phyloP scores from a whole-genome alignment of 2,329 filamentous ascomycete species.

The Monosporascus ibericus region DNA sequence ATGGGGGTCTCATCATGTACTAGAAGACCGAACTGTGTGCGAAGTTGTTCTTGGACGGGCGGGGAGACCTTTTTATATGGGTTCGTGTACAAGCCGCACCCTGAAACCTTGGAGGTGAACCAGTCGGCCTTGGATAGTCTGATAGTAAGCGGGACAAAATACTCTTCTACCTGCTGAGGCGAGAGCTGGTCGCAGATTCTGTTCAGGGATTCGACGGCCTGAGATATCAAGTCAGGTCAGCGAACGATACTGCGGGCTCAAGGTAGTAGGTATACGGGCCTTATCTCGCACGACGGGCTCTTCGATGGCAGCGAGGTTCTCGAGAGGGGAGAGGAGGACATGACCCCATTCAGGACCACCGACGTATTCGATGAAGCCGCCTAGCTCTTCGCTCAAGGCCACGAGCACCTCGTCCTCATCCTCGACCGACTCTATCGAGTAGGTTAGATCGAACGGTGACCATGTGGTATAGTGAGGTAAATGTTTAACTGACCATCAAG shows the following conservation, averaged over 20 bases:
- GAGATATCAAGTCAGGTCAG: slow-evolving; percentile 8
- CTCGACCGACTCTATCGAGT: slow-evolving; percentile 80
- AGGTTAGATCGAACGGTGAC: slow-evolving; percentile 20
- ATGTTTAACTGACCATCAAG: slow-evolving; percentile 72
- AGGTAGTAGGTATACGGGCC: slow-evolving; percentile 44
- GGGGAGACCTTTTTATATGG: slow-evolving; percentile 89
- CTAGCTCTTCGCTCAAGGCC: slow-evolving; percentile 92
- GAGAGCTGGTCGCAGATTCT: slow-evolving; percentile 96
- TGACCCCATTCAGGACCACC: slow-evolving; percentile 91
- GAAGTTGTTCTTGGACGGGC: slow-evolving; percentile 82
- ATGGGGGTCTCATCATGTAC: slow-evolving; percentile 99
- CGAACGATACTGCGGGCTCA: slow-evolving; percentile 6
- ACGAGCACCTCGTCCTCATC: slow-evolving; percentile 98
- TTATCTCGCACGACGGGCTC: slow-evolving; percentile 97
- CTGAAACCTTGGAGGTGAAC: slow-evolving; percentile 99
- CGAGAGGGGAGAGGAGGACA: slow-evolving; percentile 90
- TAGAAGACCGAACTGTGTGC: slow-evolving; percentile 85
- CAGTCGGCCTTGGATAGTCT: slow-evolving; percentile 98
- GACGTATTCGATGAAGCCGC: slow-evolving; percentile 95
- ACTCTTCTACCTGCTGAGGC: slow-evolving; percentile 87
- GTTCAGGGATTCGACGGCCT: slow-evolving; percentile 98
- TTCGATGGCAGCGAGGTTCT: slow-evolving; percentile 97
- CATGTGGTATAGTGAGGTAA: slow-evolving; percentile 5
- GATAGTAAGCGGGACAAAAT: slow-evolving; percentile 92
- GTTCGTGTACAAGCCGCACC: slow-evolving; percentile 87